Percentiles rank a stretch among this genome's conserved stretches.
phyloP scores from a whole-genome alignment of 805 yeast genomes.

The Starmerella potacharoeniae region DNA sequence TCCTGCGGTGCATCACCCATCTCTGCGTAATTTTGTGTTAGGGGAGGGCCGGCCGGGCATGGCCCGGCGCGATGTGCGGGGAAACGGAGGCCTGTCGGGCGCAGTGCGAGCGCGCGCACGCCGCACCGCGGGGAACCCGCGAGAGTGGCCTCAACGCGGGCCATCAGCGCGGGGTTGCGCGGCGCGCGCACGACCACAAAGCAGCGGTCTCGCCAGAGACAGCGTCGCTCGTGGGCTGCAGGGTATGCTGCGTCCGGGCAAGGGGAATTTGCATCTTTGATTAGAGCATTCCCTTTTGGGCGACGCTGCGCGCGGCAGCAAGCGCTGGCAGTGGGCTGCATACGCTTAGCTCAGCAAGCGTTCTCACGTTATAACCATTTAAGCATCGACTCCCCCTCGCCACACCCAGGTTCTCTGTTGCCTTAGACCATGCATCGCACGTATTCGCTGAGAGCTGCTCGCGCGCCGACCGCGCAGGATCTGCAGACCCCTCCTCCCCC shows the following conservation, averaged over 20 bases:
- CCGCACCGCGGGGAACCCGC: too few species aligned
- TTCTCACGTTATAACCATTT: slow-evolving; percentile 16
- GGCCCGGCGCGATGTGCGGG: too few species aligned
- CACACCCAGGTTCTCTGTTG: slow-evolving; percentile 1
- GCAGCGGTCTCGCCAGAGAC: too few species aligned
- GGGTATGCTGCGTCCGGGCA: slow-evolving; percentile 8
- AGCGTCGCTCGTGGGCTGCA: neutral
- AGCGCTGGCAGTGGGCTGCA: slow-evolving; percentile 16
- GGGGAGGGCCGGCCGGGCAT: neutral
- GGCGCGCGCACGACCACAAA: neutral
- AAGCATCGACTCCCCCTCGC: slow-evolving; percentile 1
- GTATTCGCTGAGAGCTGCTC: slow-evolving; percentile 83
- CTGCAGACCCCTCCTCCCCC: slow-evolving; percentile 93
- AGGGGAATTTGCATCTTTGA: slow-evolving; percentile 12
- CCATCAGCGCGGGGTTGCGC: neutral
- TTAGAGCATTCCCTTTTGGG: slow-evolving; percentile 21
- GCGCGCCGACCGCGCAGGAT: slow-evolving; percentile 97
- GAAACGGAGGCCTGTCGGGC: too few species aligned
- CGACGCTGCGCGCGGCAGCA: slow-evolving; percentile 16
- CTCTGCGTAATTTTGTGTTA: neutral
- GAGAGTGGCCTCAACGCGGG: too few species aligned
- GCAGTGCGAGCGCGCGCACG: too few species aligned
- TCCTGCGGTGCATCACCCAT: neutral
- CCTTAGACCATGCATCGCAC: slow-evolving; percentile 77
- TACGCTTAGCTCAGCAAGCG: slow-evolving; percentile 15